Evolutionary conservation across 495 filamentous ascomycete genomes (phyloP), one percentile per base, ranked within the genome.

Genomic region (Penicillium crystallinum): DNA sequence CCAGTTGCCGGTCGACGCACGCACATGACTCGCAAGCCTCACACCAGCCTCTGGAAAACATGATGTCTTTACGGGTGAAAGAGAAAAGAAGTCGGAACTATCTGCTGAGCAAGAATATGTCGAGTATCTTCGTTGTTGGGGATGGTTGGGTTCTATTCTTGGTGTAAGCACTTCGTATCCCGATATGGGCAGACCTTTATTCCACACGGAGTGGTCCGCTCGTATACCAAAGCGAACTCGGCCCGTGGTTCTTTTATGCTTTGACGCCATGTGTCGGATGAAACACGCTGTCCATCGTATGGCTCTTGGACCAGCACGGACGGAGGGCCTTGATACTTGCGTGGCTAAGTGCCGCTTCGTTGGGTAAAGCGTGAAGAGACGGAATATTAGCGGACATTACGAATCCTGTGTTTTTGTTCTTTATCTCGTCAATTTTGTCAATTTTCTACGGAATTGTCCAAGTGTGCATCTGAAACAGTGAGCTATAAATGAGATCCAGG

Each of bases 1-100:
- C n/a, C n/a, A n/a, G n/a, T n/a, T n/a, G n/a, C n/a, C n/a, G n/a
- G n/a, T n/a, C n/a, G n/a, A n/a, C n/a, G n/a, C n/a, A n/a, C n/a
- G n/a, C n/a, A n/a, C n/a, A n/a, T 29, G 25, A 8, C 25, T 29
- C 25, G 8, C 25, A 29, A 67, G 67, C 67, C 4, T 64, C 67
- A 21, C 54, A 59, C 21, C 60, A 65, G 50, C 68, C 69, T 3
- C 47, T 72, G 30, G 69, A 72, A 42, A 69, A 69, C 40, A 74
- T 74, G 67, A 58, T 68, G 46, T 54, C 59, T 31, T 59, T 70
- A 8, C 8, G 25, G 4, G 25, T 29, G 4, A 29, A 29, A 4
- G 4, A 29, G 8, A 29, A n/a, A n/a, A n/a, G n/a, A n/a, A n/a
- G n/a, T 29, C 25, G 4, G 25, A 8, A 8, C 4, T 29, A 29